Evolutionary conservation across 1,284 basidiomycete species (phyloP).

Genomic region (Pterulicium gracile): DNA sequence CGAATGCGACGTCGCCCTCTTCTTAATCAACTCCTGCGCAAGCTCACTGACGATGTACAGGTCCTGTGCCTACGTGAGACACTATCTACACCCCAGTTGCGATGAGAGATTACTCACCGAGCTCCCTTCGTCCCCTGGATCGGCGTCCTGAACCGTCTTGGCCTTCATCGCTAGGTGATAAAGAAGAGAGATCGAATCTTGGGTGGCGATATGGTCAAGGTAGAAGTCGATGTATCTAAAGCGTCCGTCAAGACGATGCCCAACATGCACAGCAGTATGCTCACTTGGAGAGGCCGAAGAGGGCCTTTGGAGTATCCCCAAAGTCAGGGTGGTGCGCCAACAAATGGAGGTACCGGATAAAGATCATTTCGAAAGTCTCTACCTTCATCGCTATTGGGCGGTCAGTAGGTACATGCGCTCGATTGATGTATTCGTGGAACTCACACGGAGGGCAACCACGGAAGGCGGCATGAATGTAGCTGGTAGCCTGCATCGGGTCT

Average conservation of each 20-base stretch:
- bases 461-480: slow-evolving; percentile 41
- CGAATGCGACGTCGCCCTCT: slow-evolving; percentile 48
- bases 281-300: slow-evolving; percentile 67
- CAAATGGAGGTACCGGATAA: slow-evolving; percentile 79
- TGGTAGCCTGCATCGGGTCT: too few relatives aligned
- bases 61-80: slow-evolving; percentile 64
- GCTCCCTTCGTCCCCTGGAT: slow-evolving; percentile 51
- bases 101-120: too few relatives aligned
- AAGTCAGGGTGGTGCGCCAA: slow-evolving; percentile 95
- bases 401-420: not conserved
- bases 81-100: too few relatives aligned
- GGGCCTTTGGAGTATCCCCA: slow-evolving; percentile 42
- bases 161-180: slow-evolving; percentile 75
- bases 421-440: slow-evolving; percentile 1
- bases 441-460: slow-evolving; percentile 27
- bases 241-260: not conserved
- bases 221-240: slow-evolving; percentile 84
- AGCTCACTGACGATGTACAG: slow-evolving; percentile 87
- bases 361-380: slow-evolving; percentile 68
- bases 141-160: slow-evolving; percentile 79
- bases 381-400: slow-evolving; percentile 40
- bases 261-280: slow-evolving; percentile 14
- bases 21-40: slow-evolving; percentile 78
- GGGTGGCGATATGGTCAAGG: slow-evolving; percentile 61
- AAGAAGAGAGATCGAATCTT: slow-evolving; percentile 76